These are phyloP conservation scores for Ramaria sp. DNA, from an alignment of 768 basidiomycete genomes.

Conservation along the genomic window DNA sequence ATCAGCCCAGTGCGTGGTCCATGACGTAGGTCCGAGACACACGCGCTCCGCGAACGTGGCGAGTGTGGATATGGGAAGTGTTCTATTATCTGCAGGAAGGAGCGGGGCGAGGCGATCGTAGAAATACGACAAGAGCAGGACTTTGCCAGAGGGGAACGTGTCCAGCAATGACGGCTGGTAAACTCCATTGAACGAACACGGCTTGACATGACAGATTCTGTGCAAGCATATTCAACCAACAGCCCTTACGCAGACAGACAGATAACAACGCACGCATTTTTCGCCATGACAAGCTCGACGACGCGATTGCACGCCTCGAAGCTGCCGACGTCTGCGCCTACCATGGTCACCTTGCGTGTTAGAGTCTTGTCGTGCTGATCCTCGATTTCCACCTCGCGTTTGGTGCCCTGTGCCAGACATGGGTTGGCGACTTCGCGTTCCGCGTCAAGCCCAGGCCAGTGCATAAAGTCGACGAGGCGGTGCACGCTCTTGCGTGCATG, in stretches of 20 bases:
- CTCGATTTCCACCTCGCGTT: conserved; percentile 48
- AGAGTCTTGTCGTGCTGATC: conserved; percentile 21
- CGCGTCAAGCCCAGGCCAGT: conserved; percentile 21
- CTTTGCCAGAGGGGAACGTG: conserved; percentile 75
- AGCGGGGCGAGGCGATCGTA: conserved; percentile 88
- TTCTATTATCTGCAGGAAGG: conserved; percentile 24
- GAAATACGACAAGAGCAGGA: conserved; percentile 95
- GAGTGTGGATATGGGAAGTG: conserved; percentile 46
- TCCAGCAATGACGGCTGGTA: conserved; percentile 91
- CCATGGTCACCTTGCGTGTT: conserved; percentile 69
- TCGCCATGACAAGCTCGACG: conserved; percentile 84
- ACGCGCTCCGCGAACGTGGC: conserved; percentile 56
- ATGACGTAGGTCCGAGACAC: conserved; percentile 56
- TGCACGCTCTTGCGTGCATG: conserved; percentile 76
- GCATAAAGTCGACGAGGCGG: conserved; percentile 82
- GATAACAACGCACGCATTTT: conserved; percentile 92
- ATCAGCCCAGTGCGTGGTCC: conserved; percentile 41
- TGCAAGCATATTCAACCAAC: too few species aligned
- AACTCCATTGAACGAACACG: conserved; percentile 94
- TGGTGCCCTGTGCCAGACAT: conserved; percentile 65
- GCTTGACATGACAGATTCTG: conserved; percentile 81
- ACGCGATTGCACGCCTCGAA: conserved; percentile 82
- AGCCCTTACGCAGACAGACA: too few species aligned
- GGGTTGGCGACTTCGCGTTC: conserved; percentile 53
- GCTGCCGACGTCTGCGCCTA: conserved; percentile 67